A percentile compares a stretch with the other conserved stretches of the same genome.
These are phyloP conservation scores for Wallacemonas sp. DNA, from an alignment of 208 protist genomes.

Conservation along the genomic window DNA sequence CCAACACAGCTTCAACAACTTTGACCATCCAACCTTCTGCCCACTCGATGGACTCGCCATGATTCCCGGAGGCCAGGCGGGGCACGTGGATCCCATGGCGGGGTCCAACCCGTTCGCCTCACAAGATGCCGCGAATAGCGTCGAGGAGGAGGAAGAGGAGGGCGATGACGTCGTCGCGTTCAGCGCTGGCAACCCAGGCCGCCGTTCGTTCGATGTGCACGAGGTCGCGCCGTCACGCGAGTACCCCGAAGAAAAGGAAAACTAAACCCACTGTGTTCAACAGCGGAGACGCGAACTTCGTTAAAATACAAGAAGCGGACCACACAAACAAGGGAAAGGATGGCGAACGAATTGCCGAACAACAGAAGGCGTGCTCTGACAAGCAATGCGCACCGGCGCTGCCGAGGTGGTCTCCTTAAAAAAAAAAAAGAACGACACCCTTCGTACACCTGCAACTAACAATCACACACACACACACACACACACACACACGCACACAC, in stretches of 20 bases:
- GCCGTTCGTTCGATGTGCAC: background rate
- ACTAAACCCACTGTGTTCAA: too few relatives aligned
- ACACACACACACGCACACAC: too few relatives aligned
- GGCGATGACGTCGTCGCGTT: too few relatives aligned
- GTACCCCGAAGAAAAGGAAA: background rate
- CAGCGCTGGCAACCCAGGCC: too few relatives aligned
- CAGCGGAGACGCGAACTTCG: background rate
- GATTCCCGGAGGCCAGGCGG: background rate
- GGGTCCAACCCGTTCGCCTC: conserved; percentile 25
- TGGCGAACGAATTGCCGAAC: too few relatives aligned
- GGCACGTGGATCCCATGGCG: conserved; percentile 32
- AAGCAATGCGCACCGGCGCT: too few relatives aligned
- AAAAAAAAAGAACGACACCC: too few relatives aligned
- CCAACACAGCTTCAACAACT: conserved; percentile 21
- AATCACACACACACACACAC: too few relatives aligned
- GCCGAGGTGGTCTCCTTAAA: too few relatives aligned
- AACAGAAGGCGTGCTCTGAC: too few relatives aligned
- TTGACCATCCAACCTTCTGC: conserved; percentile 28
- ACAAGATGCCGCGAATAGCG: background rate
- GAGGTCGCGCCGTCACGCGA: background rate
- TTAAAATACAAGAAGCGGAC: background rate
- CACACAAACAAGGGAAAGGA: too few relatives aligned
- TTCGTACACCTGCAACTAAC: too few relatives aligned
- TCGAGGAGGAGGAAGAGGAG: conserved; percentile 12
- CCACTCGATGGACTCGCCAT: conserved; percentile 2